phyloP scores from a whole-genome alignment of 2,329 filamentous ascomycete genomes.

The Aspergillus viridinutans region DNA sequence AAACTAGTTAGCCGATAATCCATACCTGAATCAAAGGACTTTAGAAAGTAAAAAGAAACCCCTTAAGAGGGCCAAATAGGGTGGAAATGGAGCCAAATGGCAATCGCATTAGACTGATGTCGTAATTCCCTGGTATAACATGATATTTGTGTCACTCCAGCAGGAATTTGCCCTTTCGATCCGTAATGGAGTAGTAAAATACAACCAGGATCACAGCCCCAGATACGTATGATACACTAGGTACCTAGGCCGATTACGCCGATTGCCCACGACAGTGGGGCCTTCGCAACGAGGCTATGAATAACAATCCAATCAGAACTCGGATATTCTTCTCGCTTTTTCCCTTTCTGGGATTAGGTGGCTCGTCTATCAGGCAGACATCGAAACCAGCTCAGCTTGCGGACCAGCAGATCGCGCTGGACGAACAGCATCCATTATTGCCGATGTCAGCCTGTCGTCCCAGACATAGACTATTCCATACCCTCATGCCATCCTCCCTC shows the following conservation, averaged over 20 bases:
- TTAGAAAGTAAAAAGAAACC: too few relatives aligned
- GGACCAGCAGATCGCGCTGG: slow-evolving; percentile 7
- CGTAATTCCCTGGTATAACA: not conserved
- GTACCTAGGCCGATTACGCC: not conserved
- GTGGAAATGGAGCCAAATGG: not conserved
- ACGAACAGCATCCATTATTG: slow-evolving; percentile 20
- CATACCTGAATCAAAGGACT: not conserved
- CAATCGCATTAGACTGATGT: not conserved
- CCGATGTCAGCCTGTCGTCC: slow-evolving; percentile 7
- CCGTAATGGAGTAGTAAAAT: not conserved
- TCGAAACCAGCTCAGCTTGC: slow-evolving; percentile 24
- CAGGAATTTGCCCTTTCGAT: not conserved
- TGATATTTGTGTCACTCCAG: not conserved
- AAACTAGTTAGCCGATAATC: not conserved
- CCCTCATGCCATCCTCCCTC: slow-evolving; percentile 2
- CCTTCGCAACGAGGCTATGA: not conserved
- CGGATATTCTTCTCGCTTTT: not conserved
- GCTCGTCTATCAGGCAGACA: slow-evolving; percentile 39
- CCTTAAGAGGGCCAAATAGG: too few relatives aligned
- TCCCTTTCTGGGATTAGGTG: slow-evolving; percentile 20
- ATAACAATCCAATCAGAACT: slow-evolving; percentile 1
- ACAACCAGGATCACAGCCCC: not conserved
- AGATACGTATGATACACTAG: not conserved
- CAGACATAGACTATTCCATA: slow-evolving; percentile 10
- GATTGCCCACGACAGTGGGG: not conserved